Percentiles rank a stretch among this genome's conserved stretches.
These are phyloP conservation scores for Colletotrichum magnum DNA, from an alignment of 2,329 filamentous ascomycete genomes.

Conservation along the genomic window DNA sequence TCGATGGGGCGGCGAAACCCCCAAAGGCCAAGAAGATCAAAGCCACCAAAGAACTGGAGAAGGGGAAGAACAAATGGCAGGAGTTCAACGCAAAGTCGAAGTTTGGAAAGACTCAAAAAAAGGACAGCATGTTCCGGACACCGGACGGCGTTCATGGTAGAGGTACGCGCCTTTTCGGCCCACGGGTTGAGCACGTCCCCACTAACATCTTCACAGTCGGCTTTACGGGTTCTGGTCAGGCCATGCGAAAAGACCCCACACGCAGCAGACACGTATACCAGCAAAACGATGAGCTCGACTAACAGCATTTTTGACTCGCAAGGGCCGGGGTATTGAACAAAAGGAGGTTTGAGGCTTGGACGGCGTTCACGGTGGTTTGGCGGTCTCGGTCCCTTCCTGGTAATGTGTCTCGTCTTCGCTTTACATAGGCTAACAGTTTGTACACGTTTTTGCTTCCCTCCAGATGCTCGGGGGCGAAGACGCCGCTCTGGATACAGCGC, in stretches of 20 bases:
- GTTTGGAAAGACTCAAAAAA: constrained; percentile 77
- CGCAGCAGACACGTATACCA: constrained; percentile 89
- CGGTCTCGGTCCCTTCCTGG: constrained; percentile 40
- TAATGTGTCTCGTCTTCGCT: constrained; percentile 38
- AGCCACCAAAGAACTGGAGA: constrained; percentile 91
- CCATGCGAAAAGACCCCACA: constrained; percentile 93
- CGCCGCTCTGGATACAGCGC: constrained; percentile 25
- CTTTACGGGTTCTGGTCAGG: constrained; percentile 94
- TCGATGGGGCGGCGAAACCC: constrained; percentile 77
- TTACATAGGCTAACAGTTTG: constrained; percentile 40
- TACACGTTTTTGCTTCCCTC: constrained; percentile 27
- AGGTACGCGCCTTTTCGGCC: constrained; percentile 69
- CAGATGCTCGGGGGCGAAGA: constrained; percentile 26
- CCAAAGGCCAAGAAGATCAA: constrained; percentile 90
- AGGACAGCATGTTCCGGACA: constrained; percentile 97
- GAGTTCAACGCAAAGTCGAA: constrained; percentile 88
- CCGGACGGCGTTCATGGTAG: constrained; percentile 87
- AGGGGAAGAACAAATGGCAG: constrained; percentile 93
- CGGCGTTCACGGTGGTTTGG: constrained; percentile 37
- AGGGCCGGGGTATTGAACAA: constrained; percentile 41
- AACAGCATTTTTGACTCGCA: constrained; percentile 51
- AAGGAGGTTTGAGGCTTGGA: constrained; percentile 42
- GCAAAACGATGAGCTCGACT: constrained; percentile 80
- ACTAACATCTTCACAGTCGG: constrained; percentile 74
- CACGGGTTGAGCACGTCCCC: constrained; percentile 2